Evolutionary conservation across 768 basidiomycete genomes (phyloP).

Genomic region (Lactifluus subvellereus): DNA sequence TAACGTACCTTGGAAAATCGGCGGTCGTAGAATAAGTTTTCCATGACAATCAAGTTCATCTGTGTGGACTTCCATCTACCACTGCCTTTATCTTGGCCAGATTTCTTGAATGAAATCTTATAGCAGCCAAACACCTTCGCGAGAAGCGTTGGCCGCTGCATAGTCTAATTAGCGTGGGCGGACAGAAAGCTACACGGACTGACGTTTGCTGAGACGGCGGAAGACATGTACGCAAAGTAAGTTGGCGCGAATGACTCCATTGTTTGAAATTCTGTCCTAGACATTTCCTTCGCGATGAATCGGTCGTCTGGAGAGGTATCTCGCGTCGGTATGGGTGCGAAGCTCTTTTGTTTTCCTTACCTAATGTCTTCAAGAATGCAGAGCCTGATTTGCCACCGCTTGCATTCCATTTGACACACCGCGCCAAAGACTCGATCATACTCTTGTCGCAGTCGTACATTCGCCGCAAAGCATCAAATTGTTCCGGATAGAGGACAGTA

Average conservation of each 20-base stretch:
- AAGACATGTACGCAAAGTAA: slow-evolving; percentile 97
- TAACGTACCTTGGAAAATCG: slow-evolving; percentile 77
- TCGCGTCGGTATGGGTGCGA: slow-evolving; percentile 2
- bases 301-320: slow-evolving; percentile 69
- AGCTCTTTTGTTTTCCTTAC: slow-evolving; percentile 35
- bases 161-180: slow-evolving; percentile 4
- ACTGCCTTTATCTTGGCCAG: slow-evolving; percentile 57
- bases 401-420: slow-evolving; percentile 95
- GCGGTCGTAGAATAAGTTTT: slow-evolving; percentile 92
- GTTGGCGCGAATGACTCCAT: slow-evolving; percentile 97
- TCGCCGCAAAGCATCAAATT: slow-evolving; percentile 88
- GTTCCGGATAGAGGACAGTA: slow-evolving; percentile 91
- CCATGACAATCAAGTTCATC: slow-evolving; percentile 97
- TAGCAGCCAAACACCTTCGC: slow-evolving; percentile 98
- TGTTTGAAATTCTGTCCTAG: slow-evolving; percentile 82
- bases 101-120: slow-evolving; percentile 85
- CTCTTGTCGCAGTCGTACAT: slow-evolving; percentile 93
- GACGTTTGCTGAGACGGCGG: slow-evolving; percentile 82
- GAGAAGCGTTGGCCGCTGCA: slow-evolving; percentile 83
- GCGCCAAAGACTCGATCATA: slow-evolving; percentile 87
- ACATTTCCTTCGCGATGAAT: slow-evolving; percentile 97
- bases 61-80: slow-evolving; percentile 74
- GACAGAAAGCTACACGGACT: slow-evolving; percentile 28
- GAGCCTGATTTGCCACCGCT: slow-evolving; percentile 96
- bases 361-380: slow-evolving; percentile 92